Base-by-base conservation (phyloP, 192 early-diverging fungal species). In the Coemansia sp. region DNA sequence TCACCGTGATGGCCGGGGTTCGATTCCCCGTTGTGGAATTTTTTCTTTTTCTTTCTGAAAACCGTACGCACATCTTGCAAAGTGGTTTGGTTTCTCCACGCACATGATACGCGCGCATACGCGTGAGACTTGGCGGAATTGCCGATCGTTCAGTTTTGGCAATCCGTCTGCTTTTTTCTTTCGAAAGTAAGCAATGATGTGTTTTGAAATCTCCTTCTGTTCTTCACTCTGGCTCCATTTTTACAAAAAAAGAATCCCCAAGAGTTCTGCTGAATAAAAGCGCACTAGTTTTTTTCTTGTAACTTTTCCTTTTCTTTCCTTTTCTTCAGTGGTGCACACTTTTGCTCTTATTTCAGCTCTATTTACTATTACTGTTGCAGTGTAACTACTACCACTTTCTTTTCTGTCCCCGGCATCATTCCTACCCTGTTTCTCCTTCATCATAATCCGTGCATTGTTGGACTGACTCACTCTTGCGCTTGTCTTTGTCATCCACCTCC, bases 1-100 rank as follows among this genome's bases (percentile, higher is more conserved):
- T 91, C 89, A 91, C 90, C 89, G 90, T 82, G 85, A 78, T 79
- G 90, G 86, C 87, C 90, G 84, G 90, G 90, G 90, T 91, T 90
- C 90, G 86, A 91, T 88, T 89, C 90, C 90, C 90, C 83, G 90
- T 85, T 85, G 76, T 76, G 90, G 90, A 91, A 85, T 60, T n/a
- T 64, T 65, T 58, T 64, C 61, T 53, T 61, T 53, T 19, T 25
- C 7, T 60, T 61, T 38, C 25, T 2, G 2, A 25, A 25, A 25
- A 25, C 25, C 2, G 25, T 1, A 25, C 1, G 25, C 8, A 1
- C 54, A 53, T n/a, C 10, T 12, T 54, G 10, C 48, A 41, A 48
- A 43, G 41, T n/a, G n/a, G n/a, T n/a, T n/a, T 10, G 55, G 14
- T 32, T 22, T 14, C 16, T 14, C 46, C 10, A 48, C 10, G 46